Conservation (phyloP, 805 yeast species). For the Pichia eremophila region DNA sequence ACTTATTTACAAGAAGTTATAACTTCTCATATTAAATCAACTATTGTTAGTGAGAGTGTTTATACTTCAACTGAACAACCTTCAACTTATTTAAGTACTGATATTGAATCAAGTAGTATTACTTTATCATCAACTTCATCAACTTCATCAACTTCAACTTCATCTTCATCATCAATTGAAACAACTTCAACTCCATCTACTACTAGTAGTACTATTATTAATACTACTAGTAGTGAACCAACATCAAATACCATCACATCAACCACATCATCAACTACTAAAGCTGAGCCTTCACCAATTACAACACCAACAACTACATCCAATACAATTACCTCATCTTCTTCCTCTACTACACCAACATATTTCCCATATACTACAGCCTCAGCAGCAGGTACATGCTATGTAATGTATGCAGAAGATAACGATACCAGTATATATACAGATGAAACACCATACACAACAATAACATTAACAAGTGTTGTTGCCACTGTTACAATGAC, state of each 20-base stretch:
- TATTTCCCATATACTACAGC: slow-evolving; percentile 26
- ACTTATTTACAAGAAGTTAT: slow-evolving; percentile 17
- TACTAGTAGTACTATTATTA: too few relatives aligned
- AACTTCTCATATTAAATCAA: slow-evolving; percentile 21
- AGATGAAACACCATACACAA: slow-evolving; percentile 24
- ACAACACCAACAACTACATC: slow-evolving; percentile 8
- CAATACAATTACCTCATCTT: slow-evolving; percentile 1
- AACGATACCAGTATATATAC: slow-evolving; percentile 16
- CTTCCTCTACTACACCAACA: slow-evolving; percentile 6
- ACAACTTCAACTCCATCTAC: slow-evolving; percentile 8
- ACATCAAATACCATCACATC: slow-evolving; percentile 10
- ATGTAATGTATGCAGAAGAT: slow-evolving; percentile 29
- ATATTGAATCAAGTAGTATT: slow-evolving; percentile 16
- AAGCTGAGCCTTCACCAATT: slow-evolving; percentile 11
- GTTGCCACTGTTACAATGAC: slow-evolving; percentile 26
- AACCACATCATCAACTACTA: slow-evolving; percentile 7
- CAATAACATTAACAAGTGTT: slow-evolving; percentile 25
- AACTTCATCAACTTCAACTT: slow-evolving; percentile 7
- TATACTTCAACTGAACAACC: slow-evolving; percentile 1
- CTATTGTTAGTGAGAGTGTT: slow-evolving; percentile 11
- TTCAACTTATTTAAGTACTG: slow-evolving; percentile 2
- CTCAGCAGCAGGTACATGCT: slow-evolving; percentile 25
- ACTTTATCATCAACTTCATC: slow-evolving; percentile 14
- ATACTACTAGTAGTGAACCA: too few relatives aligned
- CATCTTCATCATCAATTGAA: slow-evolving; percentile 2